Evolutionary conservation across 2,329 filamentous ascomycete genomes (phyloP).

Genomic region (Neonectria hederae): DNA sequence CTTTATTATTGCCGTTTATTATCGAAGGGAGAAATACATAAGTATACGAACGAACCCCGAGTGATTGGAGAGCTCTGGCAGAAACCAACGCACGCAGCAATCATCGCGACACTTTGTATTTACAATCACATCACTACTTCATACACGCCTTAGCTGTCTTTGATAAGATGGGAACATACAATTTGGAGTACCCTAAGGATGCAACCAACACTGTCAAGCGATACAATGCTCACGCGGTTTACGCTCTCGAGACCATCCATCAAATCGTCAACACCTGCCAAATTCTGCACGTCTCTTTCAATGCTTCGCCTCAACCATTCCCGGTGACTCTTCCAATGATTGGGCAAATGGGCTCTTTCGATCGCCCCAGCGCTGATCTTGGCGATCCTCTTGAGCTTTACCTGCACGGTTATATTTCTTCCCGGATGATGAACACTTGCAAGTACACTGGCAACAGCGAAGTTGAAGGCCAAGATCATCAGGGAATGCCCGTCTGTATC

Average conservation of each 20-base stretch:
- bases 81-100: not conserved
- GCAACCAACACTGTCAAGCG: slow-evolving; percentile 73
- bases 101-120: not conserved
- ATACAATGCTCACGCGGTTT: slow-evolving; percentile 71
- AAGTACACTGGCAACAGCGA: slow-evolving; percentile 21
- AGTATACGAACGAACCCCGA: not conserved
- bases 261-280: slow-evolving; percentile 78
- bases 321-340: slow-evolving; percentile 87
- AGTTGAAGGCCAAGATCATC: not conserved
- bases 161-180: slow-evolving; percentile 47
- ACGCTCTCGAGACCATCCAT: slow-evolving; percentile 78
- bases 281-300: slow-evolving; percentile 84
- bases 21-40: not conserved
- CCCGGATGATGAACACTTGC: slow-evolving; percentile 76
- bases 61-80: not conserved
- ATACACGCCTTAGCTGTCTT: not conserved
- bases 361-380: slow-evolving; percentile 66
- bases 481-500: slow-evolving; percentile 76
- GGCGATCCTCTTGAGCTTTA: slow-evolving; percentile 78
- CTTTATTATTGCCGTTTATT: not conserved
- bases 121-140: not conserved
- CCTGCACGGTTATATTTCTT: slow-evolving; percentile 85
- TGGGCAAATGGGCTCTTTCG: slow-evolving; percentile 80
- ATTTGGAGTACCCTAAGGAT: slow-evolving; percentile 71
- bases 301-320: slow-evolving; percentile 70